Evolutionary conservation across 1,139 yeast genomes (phyloP), one percentile per base, ranked within the genome.

Genomic region (Sugiyamaella xylanicola): DNA sequence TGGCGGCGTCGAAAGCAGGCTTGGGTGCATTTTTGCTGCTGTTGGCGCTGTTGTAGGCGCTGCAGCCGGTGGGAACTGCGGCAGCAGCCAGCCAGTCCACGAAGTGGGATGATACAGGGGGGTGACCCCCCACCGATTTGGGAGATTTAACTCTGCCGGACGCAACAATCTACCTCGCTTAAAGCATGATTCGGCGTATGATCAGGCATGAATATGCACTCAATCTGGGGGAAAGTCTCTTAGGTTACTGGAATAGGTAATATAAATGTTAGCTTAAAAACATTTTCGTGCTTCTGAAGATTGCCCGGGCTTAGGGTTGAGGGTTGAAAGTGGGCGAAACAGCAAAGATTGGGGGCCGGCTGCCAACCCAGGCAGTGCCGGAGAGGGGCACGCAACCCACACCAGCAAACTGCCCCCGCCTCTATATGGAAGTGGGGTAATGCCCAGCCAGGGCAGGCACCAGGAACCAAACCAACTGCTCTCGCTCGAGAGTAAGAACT

Each of bases 161-260:
- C 20, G 29, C 37, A 32, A 9, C 49, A 45, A 32, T 45, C 35
- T 45, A 35, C 49, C 49, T 35, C 49, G 41, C 49, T 32, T 35
- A 32, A 32, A 45, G 49, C 40, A 45, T 45, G 49, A 32, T 45
- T 39, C 17, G 1, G 27, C 7, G 13, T 29, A 19, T 27, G 41
- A 45, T 32, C 27, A 9, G 39, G n/a, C 29, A 32, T 29, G 22
- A 45, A 16, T 20, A n/a, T 39, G 39, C 49, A 22, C 35, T 32
- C 40, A 32, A 45, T 45, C 49, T 19, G 49, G 49, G 49, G 49
- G 49, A 45, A 19, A 45, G 2, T 45, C 49, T 22, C 32, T 43
- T 32, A 19, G 2, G 19, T 45, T 45, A 19, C 49, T 35, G 4
- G 40, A 45, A 15, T 16, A 16, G 49, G 49, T 11, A 45, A 45